These are phyloP conservation scores for Epichloe sylvatica DNA, from an alignment of 2,329 filamentous ascomycete genomes.

Conservation along the genomic window DNA sequence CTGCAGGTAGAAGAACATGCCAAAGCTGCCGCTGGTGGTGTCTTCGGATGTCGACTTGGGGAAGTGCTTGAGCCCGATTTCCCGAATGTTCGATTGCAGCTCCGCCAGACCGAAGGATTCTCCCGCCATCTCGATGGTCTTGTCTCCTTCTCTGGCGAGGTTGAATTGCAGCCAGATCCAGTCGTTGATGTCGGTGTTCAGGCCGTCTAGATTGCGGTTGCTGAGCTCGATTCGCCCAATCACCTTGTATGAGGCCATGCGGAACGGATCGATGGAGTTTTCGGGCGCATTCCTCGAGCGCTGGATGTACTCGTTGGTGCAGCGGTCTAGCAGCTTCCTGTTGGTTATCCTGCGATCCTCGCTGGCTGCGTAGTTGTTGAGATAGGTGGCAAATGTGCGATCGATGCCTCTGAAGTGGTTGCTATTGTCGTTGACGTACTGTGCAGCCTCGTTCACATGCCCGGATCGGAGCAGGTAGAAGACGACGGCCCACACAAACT, in stretches of 20 bases:
- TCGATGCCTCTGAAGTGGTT: slow-evolving; percentile 80
- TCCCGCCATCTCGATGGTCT: slow-evolving; percentile 47
- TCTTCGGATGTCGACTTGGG: slow-evolving; percentile 65
- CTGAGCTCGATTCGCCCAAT: slow-evolving; percentile 64
- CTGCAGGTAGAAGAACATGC: slow-evolving; percentile 88
- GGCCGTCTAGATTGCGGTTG: slow-evolving; percentile 48
- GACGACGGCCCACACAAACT: slow-evolving; percentile 86
- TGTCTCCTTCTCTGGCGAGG: slow-evolving; percentile 51
- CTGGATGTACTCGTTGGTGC: slow-evolving; percentile 80
- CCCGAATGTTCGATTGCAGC: slow-evolving; percentile 66
- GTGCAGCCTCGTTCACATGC: slow-evolving; percentile 67
- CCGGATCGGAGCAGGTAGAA: slow-evolving; percentile 85
- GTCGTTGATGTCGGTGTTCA: slow-evolving; percentile 53
- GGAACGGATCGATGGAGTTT: slow-evolving; percentile 82
- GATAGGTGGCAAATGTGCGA: slow-evolving; percentile 75
- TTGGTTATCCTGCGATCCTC: slow-evolving; percentile 59
- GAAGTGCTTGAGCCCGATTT: slow-evolving; percentile 88
- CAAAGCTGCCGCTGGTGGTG: slow-evolving; percentile 59
- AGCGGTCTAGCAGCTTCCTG: slow-evolving; percentile 68
- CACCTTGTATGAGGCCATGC: slow-evolving; percentile 96
- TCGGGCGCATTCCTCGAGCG: slow-evolving; percentile 72
- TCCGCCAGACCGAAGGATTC: slow-evolving; percentile 52
- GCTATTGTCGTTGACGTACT: slow-evolving; percentile 70
- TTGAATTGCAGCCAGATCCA: slow-evolving; percentile 63
- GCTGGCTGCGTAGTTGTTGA: slow-evolving; percentile 68